Evolutionary conservation across 2,329 filamentous ascomycete species (phyloP).

Genomic region (Leptographium galeiforme): DNA sequence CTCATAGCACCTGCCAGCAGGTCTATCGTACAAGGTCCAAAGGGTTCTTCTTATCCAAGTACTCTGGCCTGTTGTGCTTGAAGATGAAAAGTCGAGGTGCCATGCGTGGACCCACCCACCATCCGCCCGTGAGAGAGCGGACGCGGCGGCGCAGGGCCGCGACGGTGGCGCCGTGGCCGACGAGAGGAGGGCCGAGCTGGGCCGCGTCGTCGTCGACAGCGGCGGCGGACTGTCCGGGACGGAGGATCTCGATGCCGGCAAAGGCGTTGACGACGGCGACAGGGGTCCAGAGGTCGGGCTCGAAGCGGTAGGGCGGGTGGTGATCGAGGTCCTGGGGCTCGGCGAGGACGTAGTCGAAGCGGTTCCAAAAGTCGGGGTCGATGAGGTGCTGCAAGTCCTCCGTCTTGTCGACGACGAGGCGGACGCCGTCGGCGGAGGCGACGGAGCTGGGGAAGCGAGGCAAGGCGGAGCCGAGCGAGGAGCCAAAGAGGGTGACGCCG

Average conservation of each 20-base stretch:
- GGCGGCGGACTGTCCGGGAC: slow-evolving; percentile 24
- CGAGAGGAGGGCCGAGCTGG: slow-evolving; percentile 13
- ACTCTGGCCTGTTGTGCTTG: slow-evolving; percentile 18
- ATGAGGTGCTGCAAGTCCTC: slow-evolving; percentile 34
- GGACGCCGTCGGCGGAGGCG: background rate
- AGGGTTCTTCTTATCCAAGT: background rate
- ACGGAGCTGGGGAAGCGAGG: slow-evolving; percentile 10
- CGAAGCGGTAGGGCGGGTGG: background rate
- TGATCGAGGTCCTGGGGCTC: slow-evolving; percentile 34
- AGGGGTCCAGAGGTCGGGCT: slow-evolving; percentile 34
- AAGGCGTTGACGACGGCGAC: slow-evolving; percentile 44
- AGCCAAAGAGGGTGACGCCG: slow-evolving; percentile 52
- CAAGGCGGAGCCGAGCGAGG: slow-evolving; percentile 18
- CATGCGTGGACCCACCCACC: slow-evolving; percentile 53
- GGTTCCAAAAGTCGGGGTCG: slow-evolving; percentile 43
- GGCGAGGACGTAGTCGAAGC: slow-evolving; percentile 48
- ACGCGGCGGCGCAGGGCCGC: slow-evolving; percentile 25
- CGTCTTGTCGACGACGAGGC: slow-evolving; percentile 45
- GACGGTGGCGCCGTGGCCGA: slow-evolving; percentile 32
- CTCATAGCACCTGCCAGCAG: too few species aligned
- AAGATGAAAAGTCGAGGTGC: slow-evolving; percentile 39
- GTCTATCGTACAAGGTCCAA: background rate
- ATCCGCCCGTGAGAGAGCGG: slow-evolving; percentile 38
- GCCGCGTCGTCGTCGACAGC: slow-evolving; percentile 12
- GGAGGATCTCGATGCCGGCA: slow-evolving; percentile 43